Base-by-base conservation (phyloP, 805 yeast species). In the Candida xyloterini region DNA sequence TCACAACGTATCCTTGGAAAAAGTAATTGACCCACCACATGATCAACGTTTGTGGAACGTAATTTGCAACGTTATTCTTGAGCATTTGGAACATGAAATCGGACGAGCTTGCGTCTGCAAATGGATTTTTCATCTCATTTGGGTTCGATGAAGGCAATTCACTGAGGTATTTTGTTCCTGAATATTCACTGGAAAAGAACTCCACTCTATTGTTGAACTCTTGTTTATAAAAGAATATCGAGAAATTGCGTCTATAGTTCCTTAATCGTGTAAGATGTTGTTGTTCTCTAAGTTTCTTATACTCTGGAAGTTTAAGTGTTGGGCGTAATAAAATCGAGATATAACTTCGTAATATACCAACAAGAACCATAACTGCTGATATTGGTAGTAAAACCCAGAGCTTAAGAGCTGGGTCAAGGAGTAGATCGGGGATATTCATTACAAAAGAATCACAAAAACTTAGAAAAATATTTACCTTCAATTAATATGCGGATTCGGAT, bases 11-110 rank as follows among this genome's bases (percentile, higher is more conserved):
- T 0, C 97, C 97, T 10, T 91, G 87, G 62, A 88, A 93, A 66
- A 91, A 90, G 55, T 80, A 85, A 56, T 86, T 87, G 45, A 91
- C 91, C 96, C 97, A 93, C 56, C 89, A 88, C 96, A 93, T 90
- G 48, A 90, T 84, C 27, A 90, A 61, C 0, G 96, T 87, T 65
- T 93, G 98, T 2, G 98, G 97, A 14, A 89, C 76, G 58, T 81
- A 86, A 62, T 79, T 86, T 56, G 90, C 81, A 48, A 88, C 66
- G 57, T 88, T 90, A 7, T 83, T 81, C 57, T 88, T 88, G 43
- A 89, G 75, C 81, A 86, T 81, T 33, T 72, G 74, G 70, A 81
- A 70, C 71, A 93, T 66, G 15, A 81, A 77, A 40, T 89, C 96
- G 45, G 81, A 73, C 20, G 82, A 71, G 33, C 70, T 68, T 3